Conservation (phyloP, 495 filamentous ascomycete genomes). For the Penicillium angulare region DNA sequence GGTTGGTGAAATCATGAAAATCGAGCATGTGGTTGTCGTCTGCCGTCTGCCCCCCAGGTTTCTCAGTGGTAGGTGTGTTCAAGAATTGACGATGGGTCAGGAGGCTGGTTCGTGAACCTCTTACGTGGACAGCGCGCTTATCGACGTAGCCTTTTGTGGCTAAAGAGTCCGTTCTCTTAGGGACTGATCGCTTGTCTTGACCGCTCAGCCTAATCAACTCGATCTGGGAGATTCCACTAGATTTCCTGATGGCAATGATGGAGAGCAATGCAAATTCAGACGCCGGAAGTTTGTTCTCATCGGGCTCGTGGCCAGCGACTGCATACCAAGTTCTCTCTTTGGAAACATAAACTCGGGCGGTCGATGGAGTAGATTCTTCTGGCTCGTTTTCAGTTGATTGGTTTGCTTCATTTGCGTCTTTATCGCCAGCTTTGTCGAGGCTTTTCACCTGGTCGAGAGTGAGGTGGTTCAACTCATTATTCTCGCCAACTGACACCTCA, state of each 20-base stretch:
- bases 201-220: conserved; percentile 72
- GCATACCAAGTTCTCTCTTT: conserved; percentile 71
- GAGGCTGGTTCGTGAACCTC: conserved; percentile 64
- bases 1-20: conserved; percentile 40
- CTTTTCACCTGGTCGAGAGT: conserved; percentile 47
- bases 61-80: conserved; percentile 8
- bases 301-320: conserved; percentile 75
- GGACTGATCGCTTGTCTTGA: conserved; percentile 88
- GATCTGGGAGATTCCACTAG: conserved; percentile 73
- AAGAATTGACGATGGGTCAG: conserved; percentile 63
- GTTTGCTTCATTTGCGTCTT: conserved; percentile 3
- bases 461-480: conserved; percentile 42
- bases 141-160: conserved; percentile 79
- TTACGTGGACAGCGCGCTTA: conserved; percentile 67
- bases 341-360: conserved; percentile 55
- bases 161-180: conserved; percentile 73
- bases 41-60: background rate
- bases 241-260: conserved; percentile 71
- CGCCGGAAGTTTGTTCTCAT: conserved; percentile 62
- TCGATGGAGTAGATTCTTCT: background rate
- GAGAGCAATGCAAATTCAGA: conserved; percentile 74
- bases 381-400: background rate
- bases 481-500: conserved; percentile 49
- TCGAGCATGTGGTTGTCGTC: conserved; percentile 33
- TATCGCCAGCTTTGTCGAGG: conserved; percentile 1